Evolutionary conservation across 305 asterid genomes (phyloP).

Genomic region (Ajuga reptans): DNA sequence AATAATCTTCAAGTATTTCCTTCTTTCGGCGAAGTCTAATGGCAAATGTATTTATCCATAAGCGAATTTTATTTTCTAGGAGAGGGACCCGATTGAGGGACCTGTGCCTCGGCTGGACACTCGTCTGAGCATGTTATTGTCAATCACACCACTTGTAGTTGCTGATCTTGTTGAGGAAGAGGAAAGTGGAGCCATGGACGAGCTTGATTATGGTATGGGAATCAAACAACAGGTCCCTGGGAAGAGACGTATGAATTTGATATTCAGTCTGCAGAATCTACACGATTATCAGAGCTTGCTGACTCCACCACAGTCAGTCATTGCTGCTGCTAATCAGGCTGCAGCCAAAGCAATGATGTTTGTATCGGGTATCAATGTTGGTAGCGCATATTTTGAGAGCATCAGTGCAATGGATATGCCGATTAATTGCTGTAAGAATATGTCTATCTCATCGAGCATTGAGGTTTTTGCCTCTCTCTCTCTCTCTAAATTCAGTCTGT

Average conservation of each 20-base stretch:
- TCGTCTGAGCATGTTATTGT: constrained; percentile 79
- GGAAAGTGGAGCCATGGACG: constrained; percentile 40
- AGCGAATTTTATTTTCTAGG: constrained; percentile 35
- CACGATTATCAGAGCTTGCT: constrained; percentile 72
- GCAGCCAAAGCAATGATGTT: constrained; percentile 86
- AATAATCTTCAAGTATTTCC: constrained; percentile 6
- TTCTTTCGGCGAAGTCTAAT: too few relatives aligned
- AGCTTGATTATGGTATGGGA: constrained; percentile 27
- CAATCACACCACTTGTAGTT: constrained; percentile 76
- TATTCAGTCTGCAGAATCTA: constrained; percentile 67
- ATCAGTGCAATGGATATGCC: constrained; percentile 66
- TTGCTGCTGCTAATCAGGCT: constrained; percentile 78
- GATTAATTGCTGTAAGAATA: constrained; percentile 60
- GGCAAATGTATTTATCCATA: too few relatives aligned
- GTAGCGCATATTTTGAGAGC: constrained; percentile 54
- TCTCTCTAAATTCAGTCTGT: background rate
- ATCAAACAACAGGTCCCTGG: constrained; percentile 32
- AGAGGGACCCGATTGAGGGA: constrained; percentile 96
- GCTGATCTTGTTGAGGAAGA: constrained; percentile 92
- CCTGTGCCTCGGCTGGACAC: constrained; percentile 94
- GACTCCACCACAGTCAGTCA: constrained; percentile 67
- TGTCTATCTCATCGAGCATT: background rate
- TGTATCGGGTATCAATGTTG: constrained; percentile 50
- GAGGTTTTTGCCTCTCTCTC: background rate
- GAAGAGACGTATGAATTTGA: constrained; percentile 52